Conservation (phyloP, 257 asterid genomes). For the Avicennia marina region DNA sequence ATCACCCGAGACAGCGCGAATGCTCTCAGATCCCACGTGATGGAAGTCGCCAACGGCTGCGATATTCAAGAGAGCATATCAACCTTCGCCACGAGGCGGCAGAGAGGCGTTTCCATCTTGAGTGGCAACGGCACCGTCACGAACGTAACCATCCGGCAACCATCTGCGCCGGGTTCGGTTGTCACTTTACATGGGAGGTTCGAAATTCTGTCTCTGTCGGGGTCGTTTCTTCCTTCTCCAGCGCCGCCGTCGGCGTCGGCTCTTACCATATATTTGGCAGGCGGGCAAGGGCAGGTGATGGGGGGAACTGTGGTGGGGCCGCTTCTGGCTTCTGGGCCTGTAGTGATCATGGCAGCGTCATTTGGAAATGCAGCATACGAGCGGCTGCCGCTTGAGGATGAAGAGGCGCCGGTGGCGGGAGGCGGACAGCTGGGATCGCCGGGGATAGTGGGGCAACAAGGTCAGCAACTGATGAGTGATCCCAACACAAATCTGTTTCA, state of each 20-base stretch:
- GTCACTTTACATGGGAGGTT: slow-evolving; percentile 73
- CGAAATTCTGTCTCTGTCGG: slow-evolving; percentile 82
- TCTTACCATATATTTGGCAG: slow-evolving; percentile 71
- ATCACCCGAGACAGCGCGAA: slow-evolving; percentile 91
- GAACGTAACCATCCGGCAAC: slow-evolving; percentile 76
- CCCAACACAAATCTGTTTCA: slow-evolving; percentile 37
- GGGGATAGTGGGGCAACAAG: slow-evolving; percentile 32
- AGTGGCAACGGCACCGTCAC: slow-evolving; percentile 82
- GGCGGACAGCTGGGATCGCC: slow-evolving; percentile 37
- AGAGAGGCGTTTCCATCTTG: slow-evolving; percentile 78
- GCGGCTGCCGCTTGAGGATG: slow-evolving; percentile 84
- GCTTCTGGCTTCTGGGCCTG: slow-evolving; percentile 76
- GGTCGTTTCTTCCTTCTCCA: slow-evolving; percentile 85
- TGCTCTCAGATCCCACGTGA: slow-evolving; percentile 80
- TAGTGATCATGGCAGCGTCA: slow-evolving; percentile 90
- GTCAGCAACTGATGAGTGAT: slow-evolving; percentile 28
- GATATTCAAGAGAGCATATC: slow-evolving; percentile 79
- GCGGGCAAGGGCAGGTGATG: slow-evolving; percentile 92
- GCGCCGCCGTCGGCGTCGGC: slow-evolving; percentile 89
- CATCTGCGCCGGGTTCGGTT: slow-evolving; percentile 74
- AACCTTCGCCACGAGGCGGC: slow-evolving; percentile 69
- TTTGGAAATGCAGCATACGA: slow-evolving; percentile 93
- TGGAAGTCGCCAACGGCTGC: slow-evolving; percentile 73
- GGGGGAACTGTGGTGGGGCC: slow-evolving; percentile 95
- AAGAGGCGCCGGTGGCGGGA: slow-evolving; percentile 33